Evolutionary conservation across 371 early-diverging fungal genomes (phyloP), one percentile per base, ranked within the genome.

Genomic region (Sanchytrium tribonematis): DNA sequence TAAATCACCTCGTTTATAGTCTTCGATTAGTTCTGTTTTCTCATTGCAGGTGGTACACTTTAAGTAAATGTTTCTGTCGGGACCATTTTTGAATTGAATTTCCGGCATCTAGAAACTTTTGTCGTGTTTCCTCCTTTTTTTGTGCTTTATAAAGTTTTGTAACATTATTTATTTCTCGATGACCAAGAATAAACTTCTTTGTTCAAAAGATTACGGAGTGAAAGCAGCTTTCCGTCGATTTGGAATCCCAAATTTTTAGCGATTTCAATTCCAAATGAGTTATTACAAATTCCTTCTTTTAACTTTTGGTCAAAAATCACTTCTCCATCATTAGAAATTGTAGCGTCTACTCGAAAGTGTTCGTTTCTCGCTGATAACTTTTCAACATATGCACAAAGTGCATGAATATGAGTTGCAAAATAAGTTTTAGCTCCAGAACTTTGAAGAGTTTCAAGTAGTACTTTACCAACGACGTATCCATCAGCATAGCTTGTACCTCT

Each of bases 401-500:
- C 12, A 48, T 48, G 48, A 48, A 22, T 48, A 22, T 48, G 48
- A 22, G 48, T 48, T 48, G 48, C 5, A 12, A 48, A 48, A 22
- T 48, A 48, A 22, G 12, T 12, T 70, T 66, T 5, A 5, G 22
- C 5, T 48, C 22, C 12, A 5, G 5, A 12, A 12, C 48, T 22
- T 5, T 48, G 12, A 5, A 48, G 5, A 22, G 5, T 22, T 48
- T 48, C 12, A 5, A 48, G 48, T 12, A 48, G 22, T 48, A 12
- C 22, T 48, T 48, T 48, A 12, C 5, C 5, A 48, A 48, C 5
- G 5, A 48, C 48, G 5, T 5, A 5, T 48, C 12, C 48, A 22
- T 48, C 48, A 22, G 12, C 48, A 48, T 74, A 75, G 31, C 74
- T 72, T 29, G 80, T 80, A 70, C 80, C 78, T 66, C 78, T 69